Conservation (phyloP, 305 asterid species). For the Nicotiana rustica region DNA sequence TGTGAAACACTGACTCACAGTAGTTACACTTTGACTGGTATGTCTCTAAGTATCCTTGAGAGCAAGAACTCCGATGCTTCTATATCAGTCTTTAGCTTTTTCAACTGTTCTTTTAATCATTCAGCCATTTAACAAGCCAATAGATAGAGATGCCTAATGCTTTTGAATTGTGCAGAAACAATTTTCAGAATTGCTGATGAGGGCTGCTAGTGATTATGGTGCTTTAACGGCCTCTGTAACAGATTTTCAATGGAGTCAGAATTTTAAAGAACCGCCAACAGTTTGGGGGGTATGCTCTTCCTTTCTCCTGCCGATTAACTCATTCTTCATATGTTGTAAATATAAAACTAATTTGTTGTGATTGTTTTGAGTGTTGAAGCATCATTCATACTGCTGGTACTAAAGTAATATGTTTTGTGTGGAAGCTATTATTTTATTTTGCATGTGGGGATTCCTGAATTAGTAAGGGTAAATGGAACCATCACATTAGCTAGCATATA, state of each 20-base stretch:
- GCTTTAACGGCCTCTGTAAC: conserved; percentile 86
- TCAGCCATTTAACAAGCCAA: background rate
- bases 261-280: conserved; percentile 95
- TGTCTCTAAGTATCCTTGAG: background rate
- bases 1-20: background rate
- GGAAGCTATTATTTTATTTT: background rate
- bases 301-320: background rate
- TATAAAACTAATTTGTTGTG: background rate
- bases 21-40: background rate
- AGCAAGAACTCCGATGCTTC: background rate
- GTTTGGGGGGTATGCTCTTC: conserved; percentile 87
- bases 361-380: conserved; percentile 21
- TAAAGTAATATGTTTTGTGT: background rate
- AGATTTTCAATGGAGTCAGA: conserved; percentile 96
- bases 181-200: conserved; percentile 92
- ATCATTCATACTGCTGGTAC: conserved; percentile 5
- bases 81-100: background rate
- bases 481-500: background rate
- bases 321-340: background rate
- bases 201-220: conserved; percentile 98
- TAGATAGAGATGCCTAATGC: background rate
- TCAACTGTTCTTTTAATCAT: conserved; percentile 1
- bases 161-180: conserved; percentile 67
- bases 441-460: background rate
- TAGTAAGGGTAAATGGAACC: background rate